Base-by-base conservation (phyloP, 495 filamentous ascomycete genomes). In the Haplographium delicatum region DNA sequence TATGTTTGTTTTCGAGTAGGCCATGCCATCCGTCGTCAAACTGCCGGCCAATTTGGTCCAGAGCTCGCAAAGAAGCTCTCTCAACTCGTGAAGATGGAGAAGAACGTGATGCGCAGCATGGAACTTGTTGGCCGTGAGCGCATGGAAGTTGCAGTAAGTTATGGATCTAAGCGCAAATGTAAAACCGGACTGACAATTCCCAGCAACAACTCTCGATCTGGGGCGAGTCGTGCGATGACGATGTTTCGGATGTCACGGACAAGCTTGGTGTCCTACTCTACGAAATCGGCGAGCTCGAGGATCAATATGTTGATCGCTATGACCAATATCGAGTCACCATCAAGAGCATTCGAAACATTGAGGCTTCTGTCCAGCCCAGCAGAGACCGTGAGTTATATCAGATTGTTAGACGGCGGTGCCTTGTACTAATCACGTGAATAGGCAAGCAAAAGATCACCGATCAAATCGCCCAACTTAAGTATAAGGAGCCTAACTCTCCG, bases 381-480 rank as follows among this genome's bases (percentile, higher is more conserved):
- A 80, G 93, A 68, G 93, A 98, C 72, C 86, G 93, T 94, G 75
- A 70, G 87, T 72, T 38, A 24, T n/a, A 30, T 31, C 16, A 22
- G 15, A 5, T 25, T 1, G 5, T 13, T 39, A 51, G 25, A 45
- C 16, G 15, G n/a, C n/a, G 6, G 13, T 45, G 26, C 27, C 47
- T n/a, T 30, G 15, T 33, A 35, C 27, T 57, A 33, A 58, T 44
- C 39, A 52, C 48, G 39, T 52, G 23, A n/a, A 54, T 45, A 88
- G 89, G 90, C 64, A 98, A 98, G 71, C 93, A 98, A 69, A 98
- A 97, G 73, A 97, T 98, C 68, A 96, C 89, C 62, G 94, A 98
- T 65, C 88, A 97, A 61, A 97, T 98, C 58, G 91, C 93, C 15
- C 93, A 98, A 67, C 81, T 98, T 46, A 98, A 98, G 70, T 98